phyloP scores from a whole-genome alignment of 345 rosid genomes.

The Gossypioides kirkii region DNA sequence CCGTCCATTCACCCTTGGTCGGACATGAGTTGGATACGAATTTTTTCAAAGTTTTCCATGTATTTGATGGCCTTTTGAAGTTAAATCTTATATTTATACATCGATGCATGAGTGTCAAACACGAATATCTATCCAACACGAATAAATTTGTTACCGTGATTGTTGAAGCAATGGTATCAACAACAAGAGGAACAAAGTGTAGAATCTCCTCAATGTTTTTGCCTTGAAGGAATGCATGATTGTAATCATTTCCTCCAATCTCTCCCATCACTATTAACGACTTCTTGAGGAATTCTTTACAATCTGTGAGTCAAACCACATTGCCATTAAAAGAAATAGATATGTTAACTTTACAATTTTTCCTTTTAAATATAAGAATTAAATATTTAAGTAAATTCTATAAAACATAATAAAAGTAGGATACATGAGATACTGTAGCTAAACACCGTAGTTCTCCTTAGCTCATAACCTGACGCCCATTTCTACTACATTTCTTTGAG shows the following conservation, averaged over 20 bases:
- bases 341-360: no score
- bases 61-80: background rate
- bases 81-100: no score
- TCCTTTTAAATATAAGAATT: no score
- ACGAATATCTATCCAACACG: background rate
- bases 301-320: slow-evolving; percentile 20
- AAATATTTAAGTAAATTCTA: no score
- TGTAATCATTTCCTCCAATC: slow-evolving; percentile 57
- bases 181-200: slow-evolving; percentile 30
- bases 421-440: no score
- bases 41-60: background rate
- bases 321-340: no score
- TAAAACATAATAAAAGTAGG: no score
- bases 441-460: no score
- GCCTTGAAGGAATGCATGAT: slow-evolving; percentile 27
- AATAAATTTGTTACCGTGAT: slow-evolving; percentile 25
- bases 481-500: no score
- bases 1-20: no score
- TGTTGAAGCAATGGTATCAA: slow-evolving; percentile 4
- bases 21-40: no score
- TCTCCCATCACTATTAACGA: slow-evolving; percentile 53
- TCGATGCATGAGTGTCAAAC: background rate
- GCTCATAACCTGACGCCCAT: no score
- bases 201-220: slow-evolving; percentile 20
- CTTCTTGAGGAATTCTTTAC: slow-evolving; percentile 24